Conservation (phyloP, 495 filamentous ascomycete species). For the Platismatia glauca region DNA sequence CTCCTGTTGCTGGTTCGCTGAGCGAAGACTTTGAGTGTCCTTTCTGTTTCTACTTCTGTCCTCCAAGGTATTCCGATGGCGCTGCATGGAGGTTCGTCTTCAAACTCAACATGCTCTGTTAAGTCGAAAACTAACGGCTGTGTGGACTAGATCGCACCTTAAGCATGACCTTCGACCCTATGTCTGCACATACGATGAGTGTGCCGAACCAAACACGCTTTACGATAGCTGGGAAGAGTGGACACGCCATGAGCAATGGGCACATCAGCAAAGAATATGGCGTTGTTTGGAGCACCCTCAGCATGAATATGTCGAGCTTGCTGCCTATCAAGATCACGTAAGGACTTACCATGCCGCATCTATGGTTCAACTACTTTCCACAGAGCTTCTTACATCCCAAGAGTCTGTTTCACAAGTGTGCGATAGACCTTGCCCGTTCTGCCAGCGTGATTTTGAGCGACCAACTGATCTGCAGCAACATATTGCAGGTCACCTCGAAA, state of each 20-base stretch:
- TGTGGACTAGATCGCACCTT: conserved; percentile 21
- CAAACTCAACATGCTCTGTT: neutral
- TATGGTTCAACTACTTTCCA: neutral
- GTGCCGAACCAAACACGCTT: conserved; percentile 20
- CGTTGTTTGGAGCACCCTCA: conserved; percentile 11
- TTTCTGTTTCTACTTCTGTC: conserved; percentile 24
- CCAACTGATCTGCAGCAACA: conserved; percentile 11
- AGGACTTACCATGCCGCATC: neutral
- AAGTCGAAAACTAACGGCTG: neutral
- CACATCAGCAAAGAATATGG: conserved; percentile 13
- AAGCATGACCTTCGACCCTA: conserved; percentile 29
- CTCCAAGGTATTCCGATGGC: conserved; percentile 11
- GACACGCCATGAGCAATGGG: conserved; percentile 27
- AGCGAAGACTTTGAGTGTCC: conserved; percentile 19
- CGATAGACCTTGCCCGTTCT: conserved; percentile 14
- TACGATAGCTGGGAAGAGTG: conserved; percentile 28
- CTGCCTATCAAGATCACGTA: conserved; percentile 9
- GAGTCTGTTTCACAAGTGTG: conserved; percentile 4
- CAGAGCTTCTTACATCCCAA: conserved; percentile 1
- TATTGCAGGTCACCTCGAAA: conserved; percentile 10
- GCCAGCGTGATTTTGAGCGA: neutral
- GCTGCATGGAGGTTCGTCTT: conserved; percentile 15
- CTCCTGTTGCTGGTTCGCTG: neutral
- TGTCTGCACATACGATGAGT: conserved; percentile 27
- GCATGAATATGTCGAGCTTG: neutral